Evolutionary conservation across 2,329 filamentous ascomycete species (phyloP).

Genomic region (Colletotrichum sp.): DNA sequence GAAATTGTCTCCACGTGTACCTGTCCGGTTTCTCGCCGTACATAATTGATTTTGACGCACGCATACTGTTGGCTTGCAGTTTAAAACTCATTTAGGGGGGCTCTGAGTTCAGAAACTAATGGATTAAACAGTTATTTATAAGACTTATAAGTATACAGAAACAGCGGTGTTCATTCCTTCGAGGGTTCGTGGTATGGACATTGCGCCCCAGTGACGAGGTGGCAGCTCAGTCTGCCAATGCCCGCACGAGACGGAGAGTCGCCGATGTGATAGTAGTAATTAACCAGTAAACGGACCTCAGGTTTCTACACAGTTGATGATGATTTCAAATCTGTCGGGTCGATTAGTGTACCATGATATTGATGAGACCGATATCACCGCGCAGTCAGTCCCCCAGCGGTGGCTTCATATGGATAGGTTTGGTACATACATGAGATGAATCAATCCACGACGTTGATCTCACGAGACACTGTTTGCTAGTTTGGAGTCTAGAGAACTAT

Average conservation of each 20-base stretch:
- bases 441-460: fast-evolving
- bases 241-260: not conserved
- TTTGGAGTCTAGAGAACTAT: not conserved
- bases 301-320: not conserved
- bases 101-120: not conserved
- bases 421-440: not conserved
- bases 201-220: not conserved
- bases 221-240: not conserved
- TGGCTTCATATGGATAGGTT: not conserved
- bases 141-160: not conserved
- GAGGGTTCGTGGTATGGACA: not conserved
- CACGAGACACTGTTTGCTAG: not conserved
- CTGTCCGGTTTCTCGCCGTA: not conserved
- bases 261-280: not conserved
- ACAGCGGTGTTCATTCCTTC: too few species aligned
- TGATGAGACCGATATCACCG: not conserved
- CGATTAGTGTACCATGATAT: not conserved
- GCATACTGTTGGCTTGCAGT: not conserved
- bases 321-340: not conserved
- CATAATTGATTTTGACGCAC: not conserved
- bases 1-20: fast-evolving
- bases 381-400: not conserved
- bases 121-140: not conserved
- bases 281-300: not conserved
- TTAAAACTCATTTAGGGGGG: fast-evolving